Conservation (phyloP, 208 protist genomes). For the Lotmaria passim region DNA sequence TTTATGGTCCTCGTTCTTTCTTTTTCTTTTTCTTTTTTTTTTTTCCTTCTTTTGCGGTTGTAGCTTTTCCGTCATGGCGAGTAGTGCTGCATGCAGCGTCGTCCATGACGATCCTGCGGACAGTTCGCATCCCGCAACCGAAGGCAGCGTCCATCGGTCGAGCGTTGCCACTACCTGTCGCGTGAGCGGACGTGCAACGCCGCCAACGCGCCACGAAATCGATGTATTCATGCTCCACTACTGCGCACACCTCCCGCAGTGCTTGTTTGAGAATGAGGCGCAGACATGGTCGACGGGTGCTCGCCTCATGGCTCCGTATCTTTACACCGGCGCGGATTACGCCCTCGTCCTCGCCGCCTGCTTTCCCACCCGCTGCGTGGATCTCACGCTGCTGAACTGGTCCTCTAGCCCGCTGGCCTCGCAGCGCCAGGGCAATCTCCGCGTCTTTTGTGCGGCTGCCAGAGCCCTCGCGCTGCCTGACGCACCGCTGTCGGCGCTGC, state of each 20-base stretch:
- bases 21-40: no score
- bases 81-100: neutral
- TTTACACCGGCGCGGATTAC: conserved; percentile 79
- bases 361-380: conserved; percentile 59
- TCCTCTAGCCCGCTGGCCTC: conserved; percentile 46
- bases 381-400: conserved; percentile 65
- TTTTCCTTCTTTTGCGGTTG: neutral
- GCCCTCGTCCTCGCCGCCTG: conserved; percentile 64
- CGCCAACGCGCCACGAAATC: conserved; percentile 34
- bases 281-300: neutral
- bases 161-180: neutral
- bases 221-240: conserved; percentile 50
- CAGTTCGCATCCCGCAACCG: neutral
- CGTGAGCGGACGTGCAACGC: neutral
- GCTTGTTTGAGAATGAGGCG: neutral
- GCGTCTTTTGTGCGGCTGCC: conserved; percentile 59
- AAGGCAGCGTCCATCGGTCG: neutral
- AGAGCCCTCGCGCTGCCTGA: conserved; percentile 43
- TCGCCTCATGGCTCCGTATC: conserved; percentile 42
- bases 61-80: neutral
- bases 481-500: conserved; percentile 49
- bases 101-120: no score
- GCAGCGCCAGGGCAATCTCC: conserved; percentile 66
- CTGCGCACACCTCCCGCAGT: conserved; percentile 37
- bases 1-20: neutral